Evolutionary conservation across 257 asterid species (phyloP).

Genomic region (Gentiana straminea): DNA sequence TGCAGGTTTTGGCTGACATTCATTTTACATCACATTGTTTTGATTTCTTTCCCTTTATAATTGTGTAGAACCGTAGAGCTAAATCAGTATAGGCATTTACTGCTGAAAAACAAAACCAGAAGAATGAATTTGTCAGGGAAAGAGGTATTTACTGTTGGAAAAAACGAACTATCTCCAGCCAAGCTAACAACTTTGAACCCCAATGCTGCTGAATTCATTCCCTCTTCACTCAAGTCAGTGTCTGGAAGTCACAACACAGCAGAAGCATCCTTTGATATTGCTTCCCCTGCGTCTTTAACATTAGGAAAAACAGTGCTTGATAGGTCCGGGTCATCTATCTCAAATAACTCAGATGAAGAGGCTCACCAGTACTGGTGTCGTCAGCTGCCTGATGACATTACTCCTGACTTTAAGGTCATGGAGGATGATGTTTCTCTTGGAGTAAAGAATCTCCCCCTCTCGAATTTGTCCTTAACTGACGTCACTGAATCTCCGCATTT

Average conservation of each 20-base stretch:
- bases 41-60: constrained; percentile 12
- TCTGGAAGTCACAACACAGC: constrained; percentile 23
- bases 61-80: constrained; percentile 14
- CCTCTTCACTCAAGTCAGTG: constrained; percentile 56
- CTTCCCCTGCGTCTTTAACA: constrained; percentile 21
- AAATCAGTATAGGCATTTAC: background rate
- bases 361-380: constrained; percentile 68
- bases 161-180: constrained; percentile 33
- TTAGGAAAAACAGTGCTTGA: constrained; percentile 57
- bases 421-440: constrained; percentile 56
- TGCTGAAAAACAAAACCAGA: constrained; percentile 9
- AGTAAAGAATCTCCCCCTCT: constrained; percentile 45
- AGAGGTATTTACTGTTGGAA: constrained; percentile 50
- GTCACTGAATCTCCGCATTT: constrained; percentile 35
- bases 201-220: constrained; percentile 84
- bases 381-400: constrained; percentile 93
- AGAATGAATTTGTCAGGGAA: constrained; percentile 57
- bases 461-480: constrained; percentile 47
- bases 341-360: constrained; percentile 82
- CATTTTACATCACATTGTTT: constrained; percentile 11
- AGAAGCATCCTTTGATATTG: constrained; percentile 35
- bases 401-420: constrained; percentile 72
- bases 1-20: constrained; percentile 79
- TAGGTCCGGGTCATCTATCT: constrained; percentile 60
- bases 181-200: constrained; percentile 67